phyloP scores from a whole-genome alignment of 192 early-diverging fungal species.

The Entrophospora sp. region DNA sequence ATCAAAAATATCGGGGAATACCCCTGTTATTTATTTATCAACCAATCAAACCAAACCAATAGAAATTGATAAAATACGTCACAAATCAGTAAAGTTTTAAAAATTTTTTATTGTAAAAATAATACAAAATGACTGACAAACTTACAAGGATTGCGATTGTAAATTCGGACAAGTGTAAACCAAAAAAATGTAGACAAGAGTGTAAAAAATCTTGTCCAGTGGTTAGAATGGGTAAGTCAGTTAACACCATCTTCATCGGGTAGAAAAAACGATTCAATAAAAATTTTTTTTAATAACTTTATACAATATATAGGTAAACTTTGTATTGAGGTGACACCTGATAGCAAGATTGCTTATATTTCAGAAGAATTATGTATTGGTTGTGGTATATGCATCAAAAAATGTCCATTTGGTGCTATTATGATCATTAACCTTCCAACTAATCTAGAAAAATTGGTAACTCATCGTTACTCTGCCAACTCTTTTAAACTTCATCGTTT shows the following conservation, averaged over 20 bases:
- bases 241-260: not conserved
- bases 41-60: too few relatives aligned
- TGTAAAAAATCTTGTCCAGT: slow-evolving; percentile 97
- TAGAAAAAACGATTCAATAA: too few relatives aligned
- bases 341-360: slow-evolving; percentile 86
- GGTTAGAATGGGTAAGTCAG: slow-evolving; percentile 87
- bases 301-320: slow-evolving; percentile 62
- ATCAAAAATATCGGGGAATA: too few relatives aligned
- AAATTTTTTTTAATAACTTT: not conserved
- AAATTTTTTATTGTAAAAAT: not conserved
- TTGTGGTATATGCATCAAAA: slow-evolving; percentile 96
- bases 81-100: too few relatives aligned
- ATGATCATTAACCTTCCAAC: slow-evolving; percentile 95
- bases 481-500: slow-evolving; percentile 97
- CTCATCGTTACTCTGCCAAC: slow-evolving; percentile 93
- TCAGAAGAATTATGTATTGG: slow-evolving; percentile 96
- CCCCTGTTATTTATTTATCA: too few relatives aligned
- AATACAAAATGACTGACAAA: slow-evolving; percentile 66
- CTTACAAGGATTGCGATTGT: slow-evolving; percentile 94
- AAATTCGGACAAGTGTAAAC: slow-evolving; percentile 91
- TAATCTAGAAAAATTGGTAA: slow-evolving; percentile 88
- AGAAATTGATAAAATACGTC: too few relatives aligned
- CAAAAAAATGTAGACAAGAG: slow-evolving; percentile 97
- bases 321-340: slow-evolving; percentile 83
- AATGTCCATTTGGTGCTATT: slow-evolving; percentile 95